Evolutionary conservation across 1,284 basidiomycete species (phyloP).

Genomic region (Cerioporus squamosus): DNA sequence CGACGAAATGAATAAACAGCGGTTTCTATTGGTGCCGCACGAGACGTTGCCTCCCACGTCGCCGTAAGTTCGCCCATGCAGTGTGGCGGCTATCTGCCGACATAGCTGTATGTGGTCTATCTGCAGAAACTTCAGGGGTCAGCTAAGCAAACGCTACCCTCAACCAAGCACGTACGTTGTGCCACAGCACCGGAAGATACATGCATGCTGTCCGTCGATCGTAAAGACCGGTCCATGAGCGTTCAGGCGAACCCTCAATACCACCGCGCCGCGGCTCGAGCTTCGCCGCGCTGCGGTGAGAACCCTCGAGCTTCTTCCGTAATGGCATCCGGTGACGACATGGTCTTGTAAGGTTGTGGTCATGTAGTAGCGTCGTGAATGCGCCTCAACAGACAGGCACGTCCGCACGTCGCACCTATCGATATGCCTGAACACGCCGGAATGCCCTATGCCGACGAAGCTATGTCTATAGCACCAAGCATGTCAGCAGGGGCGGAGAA

Average conservation of each 20-base stretch:
- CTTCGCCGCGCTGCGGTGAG: not conserved
- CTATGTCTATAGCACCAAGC: not conserved
- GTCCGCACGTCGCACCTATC: not conserved
- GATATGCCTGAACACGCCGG: not conserved
- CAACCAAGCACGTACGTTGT: no score
- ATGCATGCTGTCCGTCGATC: no score
- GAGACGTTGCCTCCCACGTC: not conserved
- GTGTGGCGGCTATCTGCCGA: constrained; percentile 1
- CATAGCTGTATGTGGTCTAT: no score
- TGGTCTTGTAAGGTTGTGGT: not conserved
- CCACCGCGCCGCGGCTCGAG: not conserved
- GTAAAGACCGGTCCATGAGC: no score
- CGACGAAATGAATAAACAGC: not conserved
- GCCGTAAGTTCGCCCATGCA: not conserved
- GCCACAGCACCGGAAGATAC: no score
- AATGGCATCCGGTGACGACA: constrained; percentile 3
- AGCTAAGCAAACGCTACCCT: no score
- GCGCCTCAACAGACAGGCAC: not conserved
- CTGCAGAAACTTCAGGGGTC: no score
- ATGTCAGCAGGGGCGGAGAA: no score
- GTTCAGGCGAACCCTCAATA: no score
- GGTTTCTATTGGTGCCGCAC: constrained; percentile 1
- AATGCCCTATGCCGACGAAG: not conserved
- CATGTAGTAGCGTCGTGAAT: not conserved
- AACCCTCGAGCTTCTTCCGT: not conserved